Evolutionary conservation across 2,329 filamentous ascomycete genomes (phyloP).

Genomic region (Microdochium trichocladiopsis): DNA sequence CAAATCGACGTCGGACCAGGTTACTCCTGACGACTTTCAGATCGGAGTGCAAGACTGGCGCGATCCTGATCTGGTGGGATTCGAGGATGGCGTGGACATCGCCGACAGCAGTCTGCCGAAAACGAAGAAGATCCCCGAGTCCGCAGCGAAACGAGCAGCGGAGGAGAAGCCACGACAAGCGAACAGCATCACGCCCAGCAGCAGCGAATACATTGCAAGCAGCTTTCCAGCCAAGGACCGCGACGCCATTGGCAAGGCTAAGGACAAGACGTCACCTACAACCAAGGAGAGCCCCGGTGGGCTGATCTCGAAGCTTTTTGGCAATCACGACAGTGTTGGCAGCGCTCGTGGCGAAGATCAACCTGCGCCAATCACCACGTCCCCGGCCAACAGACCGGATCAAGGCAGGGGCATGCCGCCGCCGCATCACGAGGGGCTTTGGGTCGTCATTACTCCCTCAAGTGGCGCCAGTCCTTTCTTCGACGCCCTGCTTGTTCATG

Average conservation of each 20-base stretch:
- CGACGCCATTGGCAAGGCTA: constrained; percentile 16
- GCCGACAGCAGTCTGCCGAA: constrained; percentile 3
- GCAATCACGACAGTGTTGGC: constrained; percentile 30
- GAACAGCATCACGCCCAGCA: constrained; percentile 61
- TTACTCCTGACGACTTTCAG: constrained; percentile 54
- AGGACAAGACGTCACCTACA: constrained; percentile 14
- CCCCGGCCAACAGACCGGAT: constrained; percentile 12
- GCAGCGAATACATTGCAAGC: constrained; percentile 58
- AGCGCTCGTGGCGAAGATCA: constrained; percentile 19
- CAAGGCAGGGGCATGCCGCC: constrained; percentile 20
- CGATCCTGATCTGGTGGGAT: constrained; percentile 63
- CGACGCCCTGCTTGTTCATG: constrained; percentile 93
- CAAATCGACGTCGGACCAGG: constrained; percentile 12
- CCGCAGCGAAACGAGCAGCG: constrained; percentile 1
- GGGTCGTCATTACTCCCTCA: constrained; percentile 93
- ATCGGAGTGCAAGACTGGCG: constrained; percentile 87
- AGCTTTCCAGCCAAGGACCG: constrained; percentile 20
- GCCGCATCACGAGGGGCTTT: constrained; percentile 67
- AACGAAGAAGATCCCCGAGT: background rate
- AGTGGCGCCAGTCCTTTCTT: constrained; percentile 89
- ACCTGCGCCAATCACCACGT: constrained; percentile 13
- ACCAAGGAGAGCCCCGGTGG: constrained; percentile 17
- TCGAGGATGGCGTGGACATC: constrained; percentile 16
- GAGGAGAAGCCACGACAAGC: constrained; percentile 18
- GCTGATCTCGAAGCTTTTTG: constrained; percentile 43